phyloP scores from a whole-genome alignment of 805 yeast genomes.

The Saccharomycopsis sp. region DNA sequence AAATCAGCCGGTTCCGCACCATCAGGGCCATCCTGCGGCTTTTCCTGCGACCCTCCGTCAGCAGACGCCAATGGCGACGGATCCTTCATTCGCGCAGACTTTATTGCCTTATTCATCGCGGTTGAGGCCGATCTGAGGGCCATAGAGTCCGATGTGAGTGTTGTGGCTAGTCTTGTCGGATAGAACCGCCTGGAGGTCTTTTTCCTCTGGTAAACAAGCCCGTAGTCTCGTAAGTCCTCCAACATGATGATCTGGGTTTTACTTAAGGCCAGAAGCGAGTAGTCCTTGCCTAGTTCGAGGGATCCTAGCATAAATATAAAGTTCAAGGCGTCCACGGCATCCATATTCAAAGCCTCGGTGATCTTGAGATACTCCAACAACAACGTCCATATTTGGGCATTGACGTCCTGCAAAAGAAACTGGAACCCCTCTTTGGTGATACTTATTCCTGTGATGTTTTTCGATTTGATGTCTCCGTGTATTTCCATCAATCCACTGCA shows the following conservation, averaged over 20 bases:
- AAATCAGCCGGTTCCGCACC: slow-evolving; percentile 23
- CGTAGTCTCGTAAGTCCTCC: slow-evolving; percentile 86
- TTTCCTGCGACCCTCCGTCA: slow-evolving; percentile 1
- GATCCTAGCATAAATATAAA: slow-evolving; percentile 93
- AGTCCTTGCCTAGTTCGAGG: slow-evolving; percentile 82
- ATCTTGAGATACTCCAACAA: slow-evolving; percentile 79
- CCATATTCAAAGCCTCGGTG: slow-evolving; percentile 82
- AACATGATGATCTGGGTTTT: slow-evolving; percentile 81
- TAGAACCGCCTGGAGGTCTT: slow-evolving; percentile 61
- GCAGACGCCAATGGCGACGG: slow-evolving; percentile 3
- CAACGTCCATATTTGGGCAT: slow-evolving; percentile 92
- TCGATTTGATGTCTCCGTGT: slow-evolving; percentile 21
- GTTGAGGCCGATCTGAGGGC: slow-evolving; percentile 66
- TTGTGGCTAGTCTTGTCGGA: slow-evolving; percentile 87
- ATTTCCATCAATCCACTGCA: slow-evolving; percentile 89
- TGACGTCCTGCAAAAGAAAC: slow-evolving; percentile 84
- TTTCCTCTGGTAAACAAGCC: slow-evolving; percentile 68
- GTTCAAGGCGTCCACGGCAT: slow-evolving; percentile 91
- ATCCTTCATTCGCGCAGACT: slow-evolving; percentile 25
- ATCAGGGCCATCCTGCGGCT: slow-evolving; percentile 22
- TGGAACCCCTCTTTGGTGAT: slow-evolving; percentile 94
- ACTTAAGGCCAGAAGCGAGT: slow-evolving; percentile 61
- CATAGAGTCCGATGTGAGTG: slow-evolving; percentile 77
- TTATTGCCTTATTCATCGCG: slow-evolving; percentile 64
- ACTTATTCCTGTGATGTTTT: slow-evolving; percentile 6